Evolutionary conservation across 768 basidiomycete species (phyloP), one percentile per base, ranked within the genome.

Genomic region (Tylopilus plumbeoviolaceoides): DNA sequence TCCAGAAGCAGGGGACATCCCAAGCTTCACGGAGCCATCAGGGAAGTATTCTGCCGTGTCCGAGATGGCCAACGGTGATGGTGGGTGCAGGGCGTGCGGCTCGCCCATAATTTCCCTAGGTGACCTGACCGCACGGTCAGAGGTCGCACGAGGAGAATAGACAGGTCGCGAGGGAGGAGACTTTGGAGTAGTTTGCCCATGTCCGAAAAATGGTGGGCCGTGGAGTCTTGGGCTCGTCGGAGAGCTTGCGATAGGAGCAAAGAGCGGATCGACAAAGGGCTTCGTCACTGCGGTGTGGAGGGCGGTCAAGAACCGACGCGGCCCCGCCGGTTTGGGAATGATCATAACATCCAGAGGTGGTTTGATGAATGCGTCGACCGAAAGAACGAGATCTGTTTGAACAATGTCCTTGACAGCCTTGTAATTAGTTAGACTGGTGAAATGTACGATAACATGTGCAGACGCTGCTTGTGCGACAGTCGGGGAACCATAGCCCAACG

Each of bases 301-400:
- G 23, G 94, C 89, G 20, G 94, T 95, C 59, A 99, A 74, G 60
- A 98, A 86, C 9, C 95, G 84, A 36, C 95, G 83, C 7, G 97
- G 97, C 5, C 97, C 95, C 17, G 90, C 95, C 10, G 95, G 95
- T 71, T 98, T 99, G 20, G 95, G 95, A 36, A 98, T 87, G 59
- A 99, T 91, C 80, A 98, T 90, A 27, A 99, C 83, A 61, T 99
- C 97, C 1, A 97, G 87, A 11, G 88, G 68, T 15, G 77, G 74
- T 21, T 73, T 64, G 62, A 74, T 54, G 11, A 78, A 71, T 33
- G 71, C 61, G 48, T 79, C 79, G 1, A 77, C 75, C 50, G 78
- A 76, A 36, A 64, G 54, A 56, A 77, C 74, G 27, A 70, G 60
- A 18, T 70, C 61, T 17, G 81, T 82, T 59, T 94, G 87, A 18